These are phyloP conservation scores for Coffea eugenioides DNA, from an alignment of 257 asterid species.

Conservation along the genomic window DNA sequence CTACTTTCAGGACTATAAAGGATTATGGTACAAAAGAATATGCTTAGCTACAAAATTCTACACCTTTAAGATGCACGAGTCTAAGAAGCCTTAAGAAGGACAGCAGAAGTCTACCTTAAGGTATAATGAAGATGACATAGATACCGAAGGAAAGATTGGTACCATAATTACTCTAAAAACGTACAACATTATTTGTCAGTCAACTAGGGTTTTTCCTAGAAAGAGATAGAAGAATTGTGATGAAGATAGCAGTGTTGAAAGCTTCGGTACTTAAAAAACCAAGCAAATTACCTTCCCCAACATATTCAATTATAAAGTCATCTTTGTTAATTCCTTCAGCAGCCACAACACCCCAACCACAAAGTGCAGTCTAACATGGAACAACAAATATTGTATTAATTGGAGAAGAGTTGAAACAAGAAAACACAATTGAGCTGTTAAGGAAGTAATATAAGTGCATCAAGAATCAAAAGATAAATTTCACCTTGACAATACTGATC, in stretches of 20 bases:
- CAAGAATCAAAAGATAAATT: background rate
- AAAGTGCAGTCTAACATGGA: constrained; percentile 68
- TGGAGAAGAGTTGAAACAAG: background rate
- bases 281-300: constrained; percentile 82
- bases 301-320: constrained; percentile 81
- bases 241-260: constrained; percentile 8
- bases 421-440: background rate
- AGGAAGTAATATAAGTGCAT: background rate
- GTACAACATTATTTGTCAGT: background rate
- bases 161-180: too few relatives aligned
- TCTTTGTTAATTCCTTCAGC: constrained; percentile 72
- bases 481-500: constrained; percentile 77
- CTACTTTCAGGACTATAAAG: background rate
- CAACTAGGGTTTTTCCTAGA: background rate
- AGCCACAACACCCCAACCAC: constrained; percentile 99
- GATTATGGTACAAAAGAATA: background rate
- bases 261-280: constrained; percentile 3
- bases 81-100: background rate
- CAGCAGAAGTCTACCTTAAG: background rate
- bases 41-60: background rate
- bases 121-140: background rate
- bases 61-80: background rate
- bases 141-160: too few relatives aligned
- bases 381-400: constrained; percentile 15
- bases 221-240: background rate